Conservation (phyloP, 352 stramenopile genomes). For the Globisporangium ultimum region DNA sequence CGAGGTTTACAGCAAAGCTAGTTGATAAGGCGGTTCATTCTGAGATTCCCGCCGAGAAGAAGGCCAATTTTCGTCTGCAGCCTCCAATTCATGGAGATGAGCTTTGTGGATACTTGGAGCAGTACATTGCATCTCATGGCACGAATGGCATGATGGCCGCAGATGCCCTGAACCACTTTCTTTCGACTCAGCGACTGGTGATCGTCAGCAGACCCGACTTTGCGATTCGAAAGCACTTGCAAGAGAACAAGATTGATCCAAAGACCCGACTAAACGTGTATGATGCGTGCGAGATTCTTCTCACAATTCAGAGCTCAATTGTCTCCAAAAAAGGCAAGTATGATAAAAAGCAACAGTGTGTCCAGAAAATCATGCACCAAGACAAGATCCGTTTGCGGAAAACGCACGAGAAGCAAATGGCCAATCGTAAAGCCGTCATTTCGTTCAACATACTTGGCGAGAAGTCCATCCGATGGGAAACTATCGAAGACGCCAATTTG, state of each 20-base stretch:
- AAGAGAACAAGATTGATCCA: constrained; percentile 22
- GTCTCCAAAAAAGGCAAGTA: constrained; percentile 11
- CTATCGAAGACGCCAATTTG: background rate
- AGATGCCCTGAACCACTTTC: constrained; percentile 31
- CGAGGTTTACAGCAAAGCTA: constrained; percentile 18
- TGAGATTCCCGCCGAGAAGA: constrained; percentile 15
- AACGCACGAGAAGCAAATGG: constrained; percentile 20
- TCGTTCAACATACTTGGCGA: constrained; percentile 69
- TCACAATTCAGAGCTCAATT: constrained; percentile 10
- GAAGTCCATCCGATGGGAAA: constrained; percentile 55
- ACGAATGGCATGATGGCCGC: constrained; percentile 35
- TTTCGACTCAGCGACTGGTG: constrained; percentile 31
- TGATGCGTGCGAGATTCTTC: constrained; percentile 25
- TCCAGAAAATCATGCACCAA: background rate
- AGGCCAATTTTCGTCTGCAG: background rate
- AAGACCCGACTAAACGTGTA: constrained; percentile 22
- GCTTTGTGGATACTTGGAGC: constrained; percentile 29
- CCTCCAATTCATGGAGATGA: constrained; percentile 22
- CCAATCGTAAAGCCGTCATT: constrained; percentile 36
- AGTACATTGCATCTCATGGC: constrained; percentile 37
- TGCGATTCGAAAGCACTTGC: constrained; percentile 28
- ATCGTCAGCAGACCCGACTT: constrained; percentile 27
- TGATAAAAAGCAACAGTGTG: constrained; percentile 1
- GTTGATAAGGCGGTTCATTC: constrained; percentile 18
- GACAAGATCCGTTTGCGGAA: constrained; percentile 11